These are phyloP conservation scores for Cryptosporidium parvum DNA, from an alignment of 169 alveolate genomes.

Conservation along the genomic window DNA sequence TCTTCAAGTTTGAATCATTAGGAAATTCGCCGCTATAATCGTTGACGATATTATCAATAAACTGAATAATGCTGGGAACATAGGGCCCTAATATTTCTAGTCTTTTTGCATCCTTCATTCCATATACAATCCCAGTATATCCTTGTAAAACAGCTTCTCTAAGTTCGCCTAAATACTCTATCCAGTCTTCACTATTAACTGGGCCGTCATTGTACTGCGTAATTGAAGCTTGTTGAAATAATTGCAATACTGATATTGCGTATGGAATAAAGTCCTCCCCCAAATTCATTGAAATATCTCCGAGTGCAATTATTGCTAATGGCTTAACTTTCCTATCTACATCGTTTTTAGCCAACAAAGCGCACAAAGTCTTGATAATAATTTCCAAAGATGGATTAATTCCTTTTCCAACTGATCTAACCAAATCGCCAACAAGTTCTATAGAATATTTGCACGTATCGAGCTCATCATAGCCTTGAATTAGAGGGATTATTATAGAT, in stretches of 20 bases:
- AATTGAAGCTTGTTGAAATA: constrained; percentile 89
- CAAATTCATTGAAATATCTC: constrained; percentile 91
- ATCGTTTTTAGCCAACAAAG: constrained; percentile 74
- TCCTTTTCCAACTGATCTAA: constrained; percentile 63
- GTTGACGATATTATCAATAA: constrained; percentile 80
- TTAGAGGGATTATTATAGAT: constrained; percentile 39
- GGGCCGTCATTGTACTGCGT: constrained; percentile 90
- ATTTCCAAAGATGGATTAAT: constrained; percentile 44
- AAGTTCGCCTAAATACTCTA: constrained; percentile 88
- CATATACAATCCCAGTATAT: constrained; percentile 89
- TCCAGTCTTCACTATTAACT: constrained; percentile 91
- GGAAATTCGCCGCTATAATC: constrained; percentile 70
- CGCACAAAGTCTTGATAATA: constrained; percentile 51
- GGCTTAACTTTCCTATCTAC: constrained; percentile 89
- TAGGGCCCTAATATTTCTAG: constrained; percentile 83
- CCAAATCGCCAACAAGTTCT: constrained; percentile 61
- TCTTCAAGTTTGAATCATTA: constrained; percentile 58
- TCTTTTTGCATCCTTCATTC: constrained; percentile 87
- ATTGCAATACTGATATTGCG: constrained; percentile 84
- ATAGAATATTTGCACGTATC: constrained; percentile 62
- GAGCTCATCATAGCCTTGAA: constrained; percentile 62
- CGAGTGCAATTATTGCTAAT: constrained; percentile 87
- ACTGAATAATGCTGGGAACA: constrained; percentile 86
- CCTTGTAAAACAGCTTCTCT: constrained; percentile 90
- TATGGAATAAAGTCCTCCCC: constrained; percentile 84